Base-by-base conservation (phyloP, 2,329 filamentous ascomycete genomes). In the Orbilia javanica region DNA sequence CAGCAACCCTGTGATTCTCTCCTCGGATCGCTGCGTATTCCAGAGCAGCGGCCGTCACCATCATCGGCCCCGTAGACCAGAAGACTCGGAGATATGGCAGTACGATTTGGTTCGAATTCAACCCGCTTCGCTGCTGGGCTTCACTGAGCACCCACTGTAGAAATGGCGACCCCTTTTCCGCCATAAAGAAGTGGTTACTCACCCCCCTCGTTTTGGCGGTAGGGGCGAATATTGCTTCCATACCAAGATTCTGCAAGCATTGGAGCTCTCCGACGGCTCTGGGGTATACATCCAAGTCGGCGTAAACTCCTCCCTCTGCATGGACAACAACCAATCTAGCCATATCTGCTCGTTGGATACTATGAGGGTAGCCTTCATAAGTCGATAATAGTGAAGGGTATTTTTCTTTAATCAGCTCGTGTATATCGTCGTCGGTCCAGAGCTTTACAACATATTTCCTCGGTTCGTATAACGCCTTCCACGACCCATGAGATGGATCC, bases 101-200 rank as follows among this genome's bases (percentile, higher is more conserved):
- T 10, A 73, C 18, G 0, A 80, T 80, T 1, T 64, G 39, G 42
- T 60, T 48, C 6, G 77, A 80, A 34, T 13, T 36, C 22, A 62
- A 22, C 31, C 53, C 71, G 18, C 4, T 8, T 3, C 80, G 79
- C 29, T 74, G 60, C 67, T 80, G 79, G 8, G 79, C 79, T 60
- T 81, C 80, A 15, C 79, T 55, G 13, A 81, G 77, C 11, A 34
- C 67, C 77, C 73, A 81, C 34, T 50, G 62, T 1, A 81, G 68
- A 11, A 81, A 77, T 7, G 73, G 39, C 2, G 80, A 80, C 27
- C 63, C 74, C 8, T 34, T 44, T 42, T 76, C 65, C 10, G 78
- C 80, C 79, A 81, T 81, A 20, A 81, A 79, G 79, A 81, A 81
- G 55, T 81, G 80, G 42, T 81, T 81, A 42, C 80, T 81, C 6